These are phyloP conservation scores for Candida chauliodis DNA, from an alignment of 805 yeast species.

Conservation along the genomic window DNA sequence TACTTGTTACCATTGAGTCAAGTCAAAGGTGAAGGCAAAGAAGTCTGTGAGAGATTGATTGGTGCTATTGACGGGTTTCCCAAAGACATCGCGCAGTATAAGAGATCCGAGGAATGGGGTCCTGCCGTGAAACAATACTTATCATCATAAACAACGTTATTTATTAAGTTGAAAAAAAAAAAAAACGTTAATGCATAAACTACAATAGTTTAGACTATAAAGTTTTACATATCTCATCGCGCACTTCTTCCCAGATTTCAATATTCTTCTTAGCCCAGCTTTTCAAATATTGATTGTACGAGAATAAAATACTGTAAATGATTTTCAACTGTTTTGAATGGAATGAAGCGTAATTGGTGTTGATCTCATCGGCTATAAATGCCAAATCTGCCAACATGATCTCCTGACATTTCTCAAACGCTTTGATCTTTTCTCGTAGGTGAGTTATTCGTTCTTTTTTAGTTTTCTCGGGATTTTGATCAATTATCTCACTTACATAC, in stretches of 20 bases:
- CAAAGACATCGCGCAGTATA: constrained; percentile 55
- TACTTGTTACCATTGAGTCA: constrained; percentile 35
- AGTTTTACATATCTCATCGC: constrained; percentile 29
- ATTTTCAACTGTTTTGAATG: constrained; percentile 48
- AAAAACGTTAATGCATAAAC: too few relatives aligned
- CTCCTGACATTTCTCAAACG: constrained; percentile 48
- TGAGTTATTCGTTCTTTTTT: constrained; percentile 51
- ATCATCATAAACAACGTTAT: constrained; percentile 11
- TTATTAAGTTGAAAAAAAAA: too few relatives aligned
- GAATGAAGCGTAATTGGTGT: constrained; percentile 47
- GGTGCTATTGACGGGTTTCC: constrained; percentile 67
- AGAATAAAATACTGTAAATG: constrained; percentile 47
- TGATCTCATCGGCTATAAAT: constrained; percentile 40
- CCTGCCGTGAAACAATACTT: constrained; percentile 48
- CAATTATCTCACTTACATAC: constrained; percentile 54
- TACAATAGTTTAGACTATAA: too few relatives aligned
- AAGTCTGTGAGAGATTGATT: constrained; percentile 47
- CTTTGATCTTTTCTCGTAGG: constrained; percentile 48
- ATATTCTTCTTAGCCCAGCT: constrained; percentile 68
- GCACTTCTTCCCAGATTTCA: constrained; percentile 67
- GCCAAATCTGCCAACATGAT: constrained; percentile 41
- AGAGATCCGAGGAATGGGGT: constrained; percentile 66
- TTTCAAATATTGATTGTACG: constrained; percentile 53
- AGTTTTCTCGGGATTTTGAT: constrained; percentile 63
- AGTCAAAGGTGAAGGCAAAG: constrained; percentile 28